Conservation (phyloP, 192 early-diverging fungal species). For the Gaertneriomyces sp. region DNA sequence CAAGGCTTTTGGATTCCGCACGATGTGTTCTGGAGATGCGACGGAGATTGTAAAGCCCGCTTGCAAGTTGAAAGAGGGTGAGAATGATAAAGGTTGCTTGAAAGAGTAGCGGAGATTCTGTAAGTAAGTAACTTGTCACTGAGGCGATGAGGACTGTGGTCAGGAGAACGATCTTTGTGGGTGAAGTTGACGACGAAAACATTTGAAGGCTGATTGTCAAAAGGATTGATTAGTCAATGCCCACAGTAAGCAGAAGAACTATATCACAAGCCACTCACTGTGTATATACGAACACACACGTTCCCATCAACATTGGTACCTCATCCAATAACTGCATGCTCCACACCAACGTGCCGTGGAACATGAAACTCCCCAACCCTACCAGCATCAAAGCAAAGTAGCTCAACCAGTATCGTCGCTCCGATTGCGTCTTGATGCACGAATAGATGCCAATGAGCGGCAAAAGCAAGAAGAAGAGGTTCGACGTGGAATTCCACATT, state of each 20-base stretch:
- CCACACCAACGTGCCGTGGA: slow-evolving; percentile 74
- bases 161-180: slow-evolving; percentile 11
- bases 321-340: slow-evolving; percentile 76
- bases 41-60: slow-evolving; percentile 31
- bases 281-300: slow-evolving; percentile 12
- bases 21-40: slow-evolving; percentile 11
- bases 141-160: slow-evolving; percentile 41
- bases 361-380: slow-evolving; percentile 69
- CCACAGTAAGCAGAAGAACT: slow-evolving; percentile 31
- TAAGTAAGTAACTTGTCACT: slow-evolving; percentile 58
- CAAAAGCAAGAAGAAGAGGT: slow-evolving; percentile 61
- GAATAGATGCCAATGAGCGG: slow-evolving; percentile 58
- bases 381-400: slow-evolving; percentile 60
- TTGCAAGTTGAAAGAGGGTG: slow-evolving; percentile 15
- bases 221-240: slow-evolving; percentile 2
- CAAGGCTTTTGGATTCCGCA: slow-evolving; percentile 27
- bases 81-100: slow-evolving; percentile 38
- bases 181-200: slow-evolving; percentile 8
- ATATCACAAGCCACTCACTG: slow-evolving; percentile 18
- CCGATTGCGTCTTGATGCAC: slow-evolving; percentile 43
- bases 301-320: slow-evolving; percentile 58
- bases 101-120: slow-evolving; percentile 69
- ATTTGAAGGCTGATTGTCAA: slow-evolving; percentile 13
- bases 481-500: slow-evolving; percentile 73
- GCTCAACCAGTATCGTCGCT: slow-evolving; percentile 54